Evolutionary conservation across 2,329 filamentous ascomycete species (phyloP).

Genomic region (Xylaria sp.): DNA sequence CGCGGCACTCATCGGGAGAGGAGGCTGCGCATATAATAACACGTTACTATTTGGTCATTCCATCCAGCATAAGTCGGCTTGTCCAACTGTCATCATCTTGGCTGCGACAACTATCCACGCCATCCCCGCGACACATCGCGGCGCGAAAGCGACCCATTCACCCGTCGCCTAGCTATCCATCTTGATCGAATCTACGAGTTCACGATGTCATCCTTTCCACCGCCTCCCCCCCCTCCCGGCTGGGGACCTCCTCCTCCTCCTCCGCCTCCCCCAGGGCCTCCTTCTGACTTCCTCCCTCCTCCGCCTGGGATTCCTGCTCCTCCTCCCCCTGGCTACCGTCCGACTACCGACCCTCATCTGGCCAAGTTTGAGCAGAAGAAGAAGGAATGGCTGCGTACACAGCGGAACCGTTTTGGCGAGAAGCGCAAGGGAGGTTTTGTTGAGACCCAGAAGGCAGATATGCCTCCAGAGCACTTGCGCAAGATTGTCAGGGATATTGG

Average conservation of each 20-base stretch:
- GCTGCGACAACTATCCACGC: constrained; percentile 39
- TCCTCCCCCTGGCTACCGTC: constrained; percentile 86
- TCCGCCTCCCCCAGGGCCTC: constrained; percentile 67
- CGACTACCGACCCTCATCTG: constrained; percentile 81
- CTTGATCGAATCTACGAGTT: constrained; percentile 36
- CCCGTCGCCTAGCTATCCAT: constrained; percentile 40
- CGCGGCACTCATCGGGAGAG: constrained; percentile 35
- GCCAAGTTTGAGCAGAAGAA: constrained; percentile 99
- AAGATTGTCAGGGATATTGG: constrained; percentile 99
- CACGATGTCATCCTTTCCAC: constrained; percentile 62
- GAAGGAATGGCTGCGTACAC: constrained; percentile 94
- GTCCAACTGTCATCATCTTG: constrained; percentile 19
- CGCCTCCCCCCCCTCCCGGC: constrained; percentile 67
- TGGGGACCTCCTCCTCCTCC: constrained; percentile 62
- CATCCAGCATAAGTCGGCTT: not conserved
- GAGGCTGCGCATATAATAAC: constrained; percentile 37
- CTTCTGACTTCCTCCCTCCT: constrained; percentile 65
- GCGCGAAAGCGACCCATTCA: constrained; percentile 48
- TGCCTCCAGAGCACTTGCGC: constrained; percentile 97
- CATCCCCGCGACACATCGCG: constrained; percentile 48
- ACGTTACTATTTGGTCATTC: constrained; percentile 25
- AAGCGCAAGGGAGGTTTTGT: constrained; percentile 97
- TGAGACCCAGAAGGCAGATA: constrained; percentile 97
- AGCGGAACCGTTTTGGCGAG: constrained; percentile 93
- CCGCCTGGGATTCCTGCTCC: constrained; percentile 70